Conservation (phyloP, 306 rosid species). For the Ochetophila trinervis region DNA sequence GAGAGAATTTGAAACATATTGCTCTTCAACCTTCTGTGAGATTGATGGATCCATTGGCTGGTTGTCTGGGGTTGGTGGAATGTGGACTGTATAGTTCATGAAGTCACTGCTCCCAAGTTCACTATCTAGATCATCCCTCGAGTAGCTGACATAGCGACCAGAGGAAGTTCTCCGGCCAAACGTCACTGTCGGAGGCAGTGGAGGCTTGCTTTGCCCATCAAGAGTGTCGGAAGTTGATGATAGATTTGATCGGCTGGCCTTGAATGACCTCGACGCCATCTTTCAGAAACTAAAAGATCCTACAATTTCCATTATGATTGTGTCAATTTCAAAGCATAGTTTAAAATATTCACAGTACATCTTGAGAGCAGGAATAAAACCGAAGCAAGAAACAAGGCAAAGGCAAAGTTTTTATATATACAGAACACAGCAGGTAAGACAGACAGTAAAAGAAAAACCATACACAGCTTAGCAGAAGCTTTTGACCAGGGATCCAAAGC, state of each 20-base stretch:
- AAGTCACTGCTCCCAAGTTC: slow-evolving; percentile 72
- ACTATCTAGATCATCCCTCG: slow-evolving; percentile 93
- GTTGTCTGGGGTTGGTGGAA: slow-evolving; percentile 93
- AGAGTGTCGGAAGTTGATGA: slow-evolving; percentile 57
- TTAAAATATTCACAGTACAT: background rate
- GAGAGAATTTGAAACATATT: slow-evolving; percentile 78
- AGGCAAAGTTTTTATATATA: too few species aligned
- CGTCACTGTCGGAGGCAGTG: slow-evolving; percentile 71
- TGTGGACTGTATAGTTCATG: slow-evolving; percentile 80
- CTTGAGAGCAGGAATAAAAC: background rate
- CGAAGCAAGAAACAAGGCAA: background rate
- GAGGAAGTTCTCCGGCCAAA: slow-evolving; percentile 84
- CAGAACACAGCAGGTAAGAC: too few species aligned
- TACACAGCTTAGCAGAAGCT: background rate
- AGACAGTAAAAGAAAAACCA: background rate
- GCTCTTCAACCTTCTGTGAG: slow-evolving; percentile 93
- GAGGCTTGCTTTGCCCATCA: slow-evolving; percentile 59
- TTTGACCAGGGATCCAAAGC: slow-evolving; percentile 6
- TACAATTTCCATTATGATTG: slow-evolving; percentile 29
- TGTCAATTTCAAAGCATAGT: slow-evolving; percentile 9
- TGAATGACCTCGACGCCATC: slow-evolving; percentile 70
- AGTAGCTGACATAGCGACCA: slow-evolving; percentile 79
- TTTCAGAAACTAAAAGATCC: slow-evolving; percentile 30
- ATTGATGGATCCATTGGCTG: slow-evolving; percentile 89
- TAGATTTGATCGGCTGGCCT: slow-evolving; percentile 51